Evolutionary conservation across 768 basidiomycete species (phyloP), one percentile per base, ranked within the genome.

Genomic region (Dictyophora rubrovolvata): DNA sequence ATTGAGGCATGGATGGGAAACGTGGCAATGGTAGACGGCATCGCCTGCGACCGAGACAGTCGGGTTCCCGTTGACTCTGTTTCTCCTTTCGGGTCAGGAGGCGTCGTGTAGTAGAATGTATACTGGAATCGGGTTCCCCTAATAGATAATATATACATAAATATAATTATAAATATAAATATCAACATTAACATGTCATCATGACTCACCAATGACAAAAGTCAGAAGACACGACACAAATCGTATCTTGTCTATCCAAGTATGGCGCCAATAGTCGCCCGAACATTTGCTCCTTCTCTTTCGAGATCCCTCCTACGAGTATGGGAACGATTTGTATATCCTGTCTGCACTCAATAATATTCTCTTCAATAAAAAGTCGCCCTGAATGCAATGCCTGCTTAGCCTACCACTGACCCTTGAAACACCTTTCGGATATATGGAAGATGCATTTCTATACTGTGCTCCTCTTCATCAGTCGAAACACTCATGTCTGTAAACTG

Each of bases 381-480:
- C n/a, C 53, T 16, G 21, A 47, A 49, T 57, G 37, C 11, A 2
- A 20, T 6, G 4, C 2, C 18, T 34, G 28, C 28, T 51, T 16
- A 11, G 12, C 14, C 14, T 10, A 57, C 16, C 16, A 67, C 75
- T 63, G 66, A 92, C 91, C 83, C 83, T 70, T 89, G 78, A 61
- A 95, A 96, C 11, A 86, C 73, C 69, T 91, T 91, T 53, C 88
- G 81, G 47, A 96, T 74, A 69, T 91, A 94, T 5, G 95, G 93
- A 17, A 98, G 79, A 66, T 98, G 94, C 91, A 99, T 94, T 74
- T 99, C 96, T 56, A 99, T 83, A 67, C 91, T 94, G 69, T 99
- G 96, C 66, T 99, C 96, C 28, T 86, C 90, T 71, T 93, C 93
- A 67, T 99, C 96, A 1, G 83, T 83, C 1, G 73, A 65, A 1